Conservation (phyloP, 345 rosid genomes). For the Populus deltoides region DNA sequence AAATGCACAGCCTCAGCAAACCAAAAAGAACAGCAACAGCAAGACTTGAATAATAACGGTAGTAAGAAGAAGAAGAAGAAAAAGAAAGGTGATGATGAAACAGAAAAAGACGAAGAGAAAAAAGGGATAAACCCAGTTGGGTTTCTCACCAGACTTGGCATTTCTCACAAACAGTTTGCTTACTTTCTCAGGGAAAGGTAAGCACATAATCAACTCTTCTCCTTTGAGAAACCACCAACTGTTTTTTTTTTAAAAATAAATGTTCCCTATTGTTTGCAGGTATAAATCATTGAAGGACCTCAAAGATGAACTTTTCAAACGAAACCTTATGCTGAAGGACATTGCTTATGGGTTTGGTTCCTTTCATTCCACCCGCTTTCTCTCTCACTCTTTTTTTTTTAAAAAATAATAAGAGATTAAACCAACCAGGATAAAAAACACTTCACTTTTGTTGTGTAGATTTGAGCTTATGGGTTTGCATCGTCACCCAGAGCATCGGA, state of each 20-base stretch:
- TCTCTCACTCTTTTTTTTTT: neutral
- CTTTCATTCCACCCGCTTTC: constrained; percentile 6
- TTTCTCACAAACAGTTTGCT: constrained; percentile 74
- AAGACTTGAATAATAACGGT: too few relatives aligned
- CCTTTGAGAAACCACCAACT: too few relatives aligned
- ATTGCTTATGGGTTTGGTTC: constrained; percentile 72
- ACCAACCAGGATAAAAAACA: neutral
- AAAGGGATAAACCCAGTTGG: constrained; percentile 58
- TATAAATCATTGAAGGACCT: constrained; percentile 81
- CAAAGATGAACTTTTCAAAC: constrained; percentile 68
- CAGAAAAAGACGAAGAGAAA: constrained; percentile 33
- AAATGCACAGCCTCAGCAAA: too few relatives aligned
- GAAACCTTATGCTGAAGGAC: constrained; percentile 65
- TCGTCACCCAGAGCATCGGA: constrained; percentile 84
- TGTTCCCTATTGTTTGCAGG: constrained; percentile 41
- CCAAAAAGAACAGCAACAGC: too few relatives aligned
- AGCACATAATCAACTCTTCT: neutral
- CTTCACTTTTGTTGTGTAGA: constrained; percentile 26
- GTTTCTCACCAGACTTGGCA: constrained; percentile 60
- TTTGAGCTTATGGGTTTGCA: constrained; percentile 81
- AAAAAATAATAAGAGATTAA: neutral
- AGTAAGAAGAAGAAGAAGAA: constrained; percentile 24
- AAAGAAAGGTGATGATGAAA: constrained; percentile 23
- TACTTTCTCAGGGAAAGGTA: constrained; percentile 95
- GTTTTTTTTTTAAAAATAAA: neutral